Conservation (phyloP, 805 yeast genomes). For the Saccharomycopsis oosterbeekiorum region DNA sequence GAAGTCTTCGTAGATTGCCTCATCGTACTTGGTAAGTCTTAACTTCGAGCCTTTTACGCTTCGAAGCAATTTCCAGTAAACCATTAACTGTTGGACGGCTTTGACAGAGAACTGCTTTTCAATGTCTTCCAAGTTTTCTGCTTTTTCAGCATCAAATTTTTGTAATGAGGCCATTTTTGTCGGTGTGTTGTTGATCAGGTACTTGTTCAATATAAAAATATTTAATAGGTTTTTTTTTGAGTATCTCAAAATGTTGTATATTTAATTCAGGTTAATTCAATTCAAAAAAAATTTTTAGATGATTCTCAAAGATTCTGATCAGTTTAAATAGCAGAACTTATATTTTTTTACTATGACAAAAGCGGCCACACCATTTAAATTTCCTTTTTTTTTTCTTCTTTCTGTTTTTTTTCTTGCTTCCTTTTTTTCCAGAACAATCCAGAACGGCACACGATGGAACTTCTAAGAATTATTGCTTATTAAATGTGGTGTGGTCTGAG, state of each 20-base stretch:
- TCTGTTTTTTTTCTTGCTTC: not conserved
- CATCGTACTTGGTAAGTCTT: conserved; percentile 62
- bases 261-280: no score
- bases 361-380: no score
- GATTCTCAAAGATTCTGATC: not conserved
- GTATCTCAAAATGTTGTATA: no score
- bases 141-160: conserved; percentile 72
- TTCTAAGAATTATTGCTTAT: not conserved
- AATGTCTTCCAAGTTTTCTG: conserved; percentile 90
- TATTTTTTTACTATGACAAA: no score
- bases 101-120: conserved; percentile 97
- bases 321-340: not conserved
- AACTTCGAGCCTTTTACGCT: conserved; percentile 72
- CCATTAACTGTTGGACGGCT: conserved; percentile 92
- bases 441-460: not conserved
- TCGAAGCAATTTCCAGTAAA: conserved; percentile 77
- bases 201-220: not conserved
- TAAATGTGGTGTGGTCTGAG: not conserved
- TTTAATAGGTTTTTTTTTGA: not conserved
- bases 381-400: not conserved
- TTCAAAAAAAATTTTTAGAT: no score
- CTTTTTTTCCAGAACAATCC: not conserved
- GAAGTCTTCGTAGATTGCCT: conserved; percentile 53
- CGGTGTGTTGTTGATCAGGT: not conserved
- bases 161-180: conserved; percentile 6